A percentile compares a stretch with the other conserved stretches of the same genome.
Evolutionary conservation across 495 filamentous ascomycete species (phyloP).

Genomic region (Acidiella bohemica): DNA sequence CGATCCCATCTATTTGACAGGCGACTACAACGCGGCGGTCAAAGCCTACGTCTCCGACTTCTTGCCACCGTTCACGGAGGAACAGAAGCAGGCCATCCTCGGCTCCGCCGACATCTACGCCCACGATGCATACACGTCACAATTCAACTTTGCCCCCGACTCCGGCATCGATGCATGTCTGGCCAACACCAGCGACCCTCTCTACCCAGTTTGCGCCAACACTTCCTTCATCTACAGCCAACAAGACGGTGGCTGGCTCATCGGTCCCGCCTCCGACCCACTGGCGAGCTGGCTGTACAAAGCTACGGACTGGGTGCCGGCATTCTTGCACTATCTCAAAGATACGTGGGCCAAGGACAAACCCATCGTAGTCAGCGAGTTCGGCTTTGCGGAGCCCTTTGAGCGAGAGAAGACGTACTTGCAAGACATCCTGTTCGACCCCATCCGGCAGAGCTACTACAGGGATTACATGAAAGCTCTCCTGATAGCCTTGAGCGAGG

Average conservation of each 20-base stretch:
- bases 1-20: conserved; percentile 23
- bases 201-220: conserved; percentile 23
- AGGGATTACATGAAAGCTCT: conserved; percentile 23
- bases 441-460: conserved; percentile 23
- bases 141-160: conserved; percentile 25
- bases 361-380: conserved; percentile 22
- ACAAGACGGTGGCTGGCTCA: conserved; percentile 22
- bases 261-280: conserved; percentile 23
- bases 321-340: conserved; percentile 25
- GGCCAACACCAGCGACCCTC: conserved; percentile 15
- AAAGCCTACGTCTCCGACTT: conserved; percentile 22
- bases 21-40: conserved; percentile 22
- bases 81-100: conserved; percentile 21
- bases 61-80: conserved; percentile 21
- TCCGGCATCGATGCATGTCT: conserved; percentile 21
- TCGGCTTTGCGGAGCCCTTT: conserved; percentile 25
- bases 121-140: conserved; percentile 26
- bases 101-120: conserved; percentile 25
- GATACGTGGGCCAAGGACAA: conserved; percentile 24
- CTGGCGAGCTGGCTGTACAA: conserved; percentile 24
- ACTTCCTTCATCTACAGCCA: conserved; percentile 22
- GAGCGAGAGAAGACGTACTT: conserved; percentile 19
- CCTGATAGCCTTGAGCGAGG: conserved; percentile 25
- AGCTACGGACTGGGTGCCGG: conserved; percentile 25
- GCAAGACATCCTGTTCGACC: conserved; percentile 23